Base-by-base conservation (phyloP, 2,329 filamentous ascomycete species). In the Diplodia corticola region DNA sequence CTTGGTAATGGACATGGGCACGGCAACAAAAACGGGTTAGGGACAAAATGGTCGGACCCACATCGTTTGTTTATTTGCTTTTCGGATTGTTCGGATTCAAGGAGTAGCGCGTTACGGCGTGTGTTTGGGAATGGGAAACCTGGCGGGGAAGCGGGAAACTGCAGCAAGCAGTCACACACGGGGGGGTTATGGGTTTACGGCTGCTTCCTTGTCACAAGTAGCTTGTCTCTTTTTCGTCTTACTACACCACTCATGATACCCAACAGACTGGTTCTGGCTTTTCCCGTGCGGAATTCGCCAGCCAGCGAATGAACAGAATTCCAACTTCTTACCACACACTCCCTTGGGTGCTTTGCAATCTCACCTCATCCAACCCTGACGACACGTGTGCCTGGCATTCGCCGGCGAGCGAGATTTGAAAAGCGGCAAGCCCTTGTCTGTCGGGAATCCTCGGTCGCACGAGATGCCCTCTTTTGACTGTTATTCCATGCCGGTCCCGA, bases 341-440 rank as follows among this genome's bases (percentile, higher is more conserved):
- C 40, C 17, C 20, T 44, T n/a, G n/a, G n/a, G 40, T n/a, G 40
- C 17, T 35, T 20, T 17, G 40, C 13, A 55, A 50, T 61, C 57
- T 49, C 57, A 49, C 44, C 57, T 61, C 57, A 61, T 61, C 57
- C 57, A 61, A 46, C 9, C 24, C 55, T n/a, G 30, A 49, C 30
- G 26, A 48, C 57, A 61, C 57, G 57, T 61, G 57, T 48, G 22
- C 33, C n/a, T 33, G 30, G 24, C 30, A 35, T 37, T 24, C 28
- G 40, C 26, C 37, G 37, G 17, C 24, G 33, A 49, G 26, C 44
- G 33, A 40, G 13, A 17, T 20, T 35, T 33, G 24, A 24, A 10
- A 17, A 40, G 15, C 37, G 37, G 37, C 37, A 15, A 20, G 40
- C 40, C 40, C 40, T 44, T 44, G 40, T 44, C 40, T 22, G 1